These are phyloP conservation scores for Chalciporus chontae DNA, from an alignment of 768 basidiomycete species.

Conservation along the genomic window DNA sequence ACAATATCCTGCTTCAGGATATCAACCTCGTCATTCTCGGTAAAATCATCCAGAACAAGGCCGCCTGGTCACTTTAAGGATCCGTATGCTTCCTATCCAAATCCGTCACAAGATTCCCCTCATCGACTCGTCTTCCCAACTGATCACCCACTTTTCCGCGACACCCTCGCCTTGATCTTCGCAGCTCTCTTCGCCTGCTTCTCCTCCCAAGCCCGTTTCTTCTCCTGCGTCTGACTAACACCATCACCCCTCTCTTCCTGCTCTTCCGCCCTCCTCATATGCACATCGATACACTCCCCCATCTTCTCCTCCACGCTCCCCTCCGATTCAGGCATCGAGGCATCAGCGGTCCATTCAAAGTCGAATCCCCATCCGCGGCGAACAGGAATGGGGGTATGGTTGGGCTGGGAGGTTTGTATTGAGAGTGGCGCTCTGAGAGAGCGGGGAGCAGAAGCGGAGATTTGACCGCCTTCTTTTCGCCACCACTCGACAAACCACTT, in stretches of 20 bases:
- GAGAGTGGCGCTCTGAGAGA: constrained; percentile 4
- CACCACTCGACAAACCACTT: constrained; percentile 86
- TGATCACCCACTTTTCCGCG: constrained; percentile 20
- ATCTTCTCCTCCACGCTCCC: constrained; percentile 56
- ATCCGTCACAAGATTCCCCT: too few species aligned
- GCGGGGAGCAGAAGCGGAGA: constrained; percentile 43
- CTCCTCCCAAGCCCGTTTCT: constrained; percentile 49
- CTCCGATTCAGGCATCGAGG: constrained; percentile 8
- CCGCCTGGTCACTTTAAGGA: too few species aligned
- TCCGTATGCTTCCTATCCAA: too few species aligned
- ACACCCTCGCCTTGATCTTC: constrained; percentile 28
- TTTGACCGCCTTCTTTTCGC: constrained; percentile 68
- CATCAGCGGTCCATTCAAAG: constrained; percentile 59
- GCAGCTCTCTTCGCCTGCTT: constrained; percentile 37
- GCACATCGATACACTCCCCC: constrained; percentile 64
- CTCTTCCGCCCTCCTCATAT: constrained; percentile 39
- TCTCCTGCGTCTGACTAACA: constrained; percentile 69
- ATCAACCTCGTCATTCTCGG: too few species aligned
- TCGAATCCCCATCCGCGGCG: constrained; percentile 84
- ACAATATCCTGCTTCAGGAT: too few species aligned
- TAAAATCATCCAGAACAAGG: too few species aligned
- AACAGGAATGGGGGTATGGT: constrained; percentile 5
- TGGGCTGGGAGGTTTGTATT: not conserved
- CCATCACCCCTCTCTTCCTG: constrained; percentile 55
- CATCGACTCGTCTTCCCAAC: not conserved